Evolutionary conservation across 2,329 filamentous ascomycete genomes (phyloP).

Genomic region (Rhynchosporium graminicola): DNA sequence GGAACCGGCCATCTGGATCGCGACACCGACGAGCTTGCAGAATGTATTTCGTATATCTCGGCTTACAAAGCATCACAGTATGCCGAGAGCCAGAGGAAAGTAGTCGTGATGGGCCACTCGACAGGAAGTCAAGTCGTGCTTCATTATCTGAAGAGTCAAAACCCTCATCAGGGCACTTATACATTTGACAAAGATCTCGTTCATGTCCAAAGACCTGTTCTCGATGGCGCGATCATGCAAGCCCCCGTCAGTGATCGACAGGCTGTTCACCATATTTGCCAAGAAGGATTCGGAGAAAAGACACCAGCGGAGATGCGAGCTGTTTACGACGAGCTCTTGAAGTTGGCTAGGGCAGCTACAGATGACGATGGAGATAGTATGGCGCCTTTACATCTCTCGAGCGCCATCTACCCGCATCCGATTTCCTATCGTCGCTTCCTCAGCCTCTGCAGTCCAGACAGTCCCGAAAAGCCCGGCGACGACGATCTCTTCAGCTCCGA

Average conservation of each 20-base stretch:
- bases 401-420: slow-evolving; percentile 13
- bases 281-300: slow-evolving; percentile 38
- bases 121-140: slow-evolving; percentile 13
- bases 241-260: slow-evolving; percentile 8
- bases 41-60: slow-evolving; percentile 23
- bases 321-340: slow-evolving; percentile 4
- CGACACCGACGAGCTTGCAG: slow-evolving; percentile 43
- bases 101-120: slow-evolving; percentile 10
- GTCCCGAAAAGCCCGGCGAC: slow-evolving; percentile 6
- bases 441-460: slow-evolving; percentile 9
- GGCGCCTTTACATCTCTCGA: neutral
- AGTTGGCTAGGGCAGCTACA: neutral
- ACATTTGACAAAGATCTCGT: slow-evolving; percentile 5
- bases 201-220: neutral
- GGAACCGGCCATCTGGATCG: slow-evolving; percentile 43
- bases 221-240: slow-evolving; percentile 14
- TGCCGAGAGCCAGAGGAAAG: neutral
- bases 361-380: neutral
- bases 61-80: slow-evolving; percentile 1
- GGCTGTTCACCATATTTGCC: slow-evolving; percentile 40
- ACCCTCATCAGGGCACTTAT: neutral
- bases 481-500: slow-evolving; percentile 13
- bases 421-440: neutral
- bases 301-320: slow-evolving; percentile 42
- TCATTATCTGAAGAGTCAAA: slow-evolving; percentile 5